Base-by-base conservation (phyloP, 2,329 filamentous ascomycete genomes). In the Penicillium polonicum region DNA sequence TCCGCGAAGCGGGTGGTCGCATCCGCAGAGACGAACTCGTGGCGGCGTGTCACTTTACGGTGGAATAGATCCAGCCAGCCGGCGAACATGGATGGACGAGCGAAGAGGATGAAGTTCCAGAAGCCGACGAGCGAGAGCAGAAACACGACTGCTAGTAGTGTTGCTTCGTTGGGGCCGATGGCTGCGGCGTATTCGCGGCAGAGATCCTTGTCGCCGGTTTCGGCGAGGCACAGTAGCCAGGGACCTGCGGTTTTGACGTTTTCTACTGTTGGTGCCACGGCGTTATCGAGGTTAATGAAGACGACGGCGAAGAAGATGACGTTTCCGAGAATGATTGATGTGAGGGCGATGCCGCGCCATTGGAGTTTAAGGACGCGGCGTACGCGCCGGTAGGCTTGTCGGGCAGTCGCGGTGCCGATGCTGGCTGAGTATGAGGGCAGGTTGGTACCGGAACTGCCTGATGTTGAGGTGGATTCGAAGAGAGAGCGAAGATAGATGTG, bases 301-400 rank as follows among this genome's bases (percentile, higher is more conserved):
- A 96, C 84, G 45, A 96, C 81, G 2, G 92, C 88, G 76, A 97
- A 97, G 81, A 96, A 96, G 68, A 97, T 87, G 61, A 97, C 91
- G 72, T 97, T 92, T 59, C 86, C 84, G 57, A 97, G 84, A 65
- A 97, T 96, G 71, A 97, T 88, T 52, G 95, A 80, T 15, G 97
- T 92, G 60, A 97, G 90, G 43, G 87, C 85, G 59, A 97, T 93
- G 44, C 92, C 93, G 66, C 93, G 85, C 94, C 94, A 99, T 75
- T 99, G 94, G 4, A 97, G 84, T 71, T 90, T 86, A 38, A 99
- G 84, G 19, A 97, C 92, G 65, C 92, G 88, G 63, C 87, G 87
- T 38, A 99, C 85, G 66, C 94, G 87, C 62, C 90, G 87, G 72
- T 95, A 97, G 2, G 95, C 91, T 69, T 95, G 92, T 53, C 90